Base-by-base conservation (phyloP, 192 early-diverging fungal species). In the Mortierella claussenii region DNA sequence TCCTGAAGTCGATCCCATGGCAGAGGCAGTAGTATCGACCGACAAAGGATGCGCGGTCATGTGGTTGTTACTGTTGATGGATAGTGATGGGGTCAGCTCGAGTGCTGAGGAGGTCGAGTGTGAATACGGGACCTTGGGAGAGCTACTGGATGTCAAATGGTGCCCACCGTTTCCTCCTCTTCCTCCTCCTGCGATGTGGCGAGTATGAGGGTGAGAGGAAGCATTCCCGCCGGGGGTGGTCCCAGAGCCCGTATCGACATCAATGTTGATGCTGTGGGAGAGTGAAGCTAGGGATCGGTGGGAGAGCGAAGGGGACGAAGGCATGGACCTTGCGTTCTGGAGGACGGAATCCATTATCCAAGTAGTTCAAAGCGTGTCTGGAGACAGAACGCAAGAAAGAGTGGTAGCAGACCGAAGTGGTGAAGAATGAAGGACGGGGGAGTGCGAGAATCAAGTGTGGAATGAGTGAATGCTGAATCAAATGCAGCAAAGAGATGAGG, bases 211-310 rank as follows among this genome's bases (percentile, higher is more conserved):
- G 30, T 36, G 46, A 49, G 34, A 23, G 26, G 32, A 30, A 17
- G 33, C n/a, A n/a, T 40, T 3, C 3, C 5, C 9, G 26, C 26
- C 20, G 47, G 4, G 1, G 0, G 34, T 37, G 13, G 64, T 46
- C 21, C 59, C 60, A 24, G 56, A 31, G 34, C 20, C 49, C 28
- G 23, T 54, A 40, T 74, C 69, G 59, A 62, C 51, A 4, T 32
- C 32, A 18, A 74, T 51, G 52, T 59, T 45, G 33, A 51, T 47
- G 34, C 48, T 52, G 36, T 52, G 48, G 12, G 33, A 27, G 28
- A 53, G 67, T 13, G 57, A 34, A 15, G n/a, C n/a, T n/a, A n/a
- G n/a, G n/a, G n/a, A n/a, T n/a, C 51, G 37, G 57, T 69, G 67
- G 27, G 67, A 59, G 15, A 54, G 40, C 2, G 67, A 21, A 12